phyloP scores from a whole-genome alignment of 345 rosid genomes.

The Lepidium africanum region DNA sequence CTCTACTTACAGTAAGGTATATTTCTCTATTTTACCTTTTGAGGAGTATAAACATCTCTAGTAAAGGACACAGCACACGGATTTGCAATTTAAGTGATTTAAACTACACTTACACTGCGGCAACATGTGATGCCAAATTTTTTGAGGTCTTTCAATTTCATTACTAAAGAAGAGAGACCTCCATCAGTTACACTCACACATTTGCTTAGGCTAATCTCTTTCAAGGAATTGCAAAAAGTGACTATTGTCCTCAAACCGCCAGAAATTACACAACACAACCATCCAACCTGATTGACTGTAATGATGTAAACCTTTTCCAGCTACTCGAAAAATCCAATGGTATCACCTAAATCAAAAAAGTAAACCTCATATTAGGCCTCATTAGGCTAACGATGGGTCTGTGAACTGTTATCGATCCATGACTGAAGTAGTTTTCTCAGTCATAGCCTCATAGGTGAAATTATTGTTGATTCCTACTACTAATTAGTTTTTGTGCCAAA shows the following conservation, averaged over 20 bases:
- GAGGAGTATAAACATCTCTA: neutral
- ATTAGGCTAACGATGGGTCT: neutral
- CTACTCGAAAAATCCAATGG: constrained; percentile 26
- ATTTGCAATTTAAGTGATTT: constrained; percentile 28
- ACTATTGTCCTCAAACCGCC: constrained; percentile 35
- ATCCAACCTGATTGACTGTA: constrained; percentile 35
- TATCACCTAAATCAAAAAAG: constrained; percentile 21
- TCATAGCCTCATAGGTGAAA: neutral
- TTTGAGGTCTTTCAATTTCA: constrained; percentile 28
- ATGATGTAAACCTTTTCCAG: constrained; percentile 24
- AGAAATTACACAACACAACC: constrained; percentile 31
- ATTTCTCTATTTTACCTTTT: no score
- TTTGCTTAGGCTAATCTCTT: constrained; percentile 38
- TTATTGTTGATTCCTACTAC: neutral
- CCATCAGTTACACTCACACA: constrained; percentile 35
- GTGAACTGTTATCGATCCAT: neutral
- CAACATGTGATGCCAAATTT: constrained; percentile 44
- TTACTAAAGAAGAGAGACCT: constrained; percentile 32
- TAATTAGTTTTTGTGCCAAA: neutral
- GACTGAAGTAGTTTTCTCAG: no score
- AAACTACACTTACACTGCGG: constrained; percentile 33
- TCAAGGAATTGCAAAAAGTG: constrained; percentile 23
- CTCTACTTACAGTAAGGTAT: no score
- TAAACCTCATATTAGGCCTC: constrained; percentile 1
- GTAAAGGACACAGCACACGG: constrained; percentile 35